Evolutionary conservation across 2,329 filamentous ascomycete genomes (phyloP).

Genomic region (Sporothrix protearum): DNA sequence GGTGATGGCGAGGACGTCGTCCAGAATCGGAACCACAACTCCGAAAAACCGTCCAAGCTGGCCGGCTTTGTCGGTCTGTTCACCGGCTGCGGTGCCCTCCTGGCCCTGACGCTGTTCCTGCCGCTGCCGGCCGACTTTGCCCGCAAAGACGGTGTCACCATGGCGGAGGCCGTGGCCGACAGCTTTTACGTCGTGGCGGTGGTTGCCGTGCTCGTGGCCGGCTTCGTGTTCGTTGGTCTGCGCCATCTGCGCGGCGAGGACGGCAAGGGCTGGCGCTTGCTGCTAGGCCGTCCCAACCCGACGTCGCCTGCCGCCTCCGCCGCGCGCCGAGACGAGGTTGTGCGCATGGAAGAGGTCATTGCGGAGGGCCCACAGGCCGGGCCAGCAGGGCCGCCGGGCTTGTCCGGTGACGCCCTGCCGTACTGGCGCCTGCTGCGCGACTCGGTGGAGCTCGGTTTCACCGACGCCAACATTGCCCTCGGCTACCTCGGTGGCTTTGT

Average conservation of each 20-base stretch:
- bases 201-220: constrained; percentile 67
- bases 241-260: constrained; percentile 68
- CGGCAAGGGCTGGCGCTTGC: constrained; percentile 64
- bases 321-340: constrained; percentile 12
- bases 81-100: constrained; percentile 84
- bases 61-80: constrained; percentile 90
- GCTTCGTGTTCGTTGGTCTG: constrained; percentile 76
- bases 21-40: background rate
- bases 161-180: constrained; percentile 69
- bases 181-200: constrained; percentile 84
- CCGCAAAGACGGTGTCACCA: constrained; percentile 65
- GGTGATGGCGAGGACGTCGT: constrained; percentile 30
- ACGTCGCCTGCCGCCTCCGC: background rate
- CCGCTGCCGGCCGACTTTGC: constrained; percentile 79
- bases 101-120: constrained; percentile 78
- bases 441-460: constrained; percentile 67
- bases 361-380: constrained; percentile 7
- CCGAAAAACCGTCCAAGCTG: constrained; percentile 56
- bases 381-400: background rate
- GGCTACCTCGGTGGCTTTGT: constrained; percentile 95
- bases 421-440: constrained; percentile 59
- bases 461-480: constrained; percentile 73
- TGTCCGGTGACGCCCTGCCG: constrained; percentile 39
- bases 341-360: constrained; percentile 22
- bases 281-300: constrained; percentile 44